Percentiles rank a stretch among this genome's conserved stretches.
Conservation (phyloP, 768 basidiomycete species). For the Boletus vermiculosoides region DNA sequence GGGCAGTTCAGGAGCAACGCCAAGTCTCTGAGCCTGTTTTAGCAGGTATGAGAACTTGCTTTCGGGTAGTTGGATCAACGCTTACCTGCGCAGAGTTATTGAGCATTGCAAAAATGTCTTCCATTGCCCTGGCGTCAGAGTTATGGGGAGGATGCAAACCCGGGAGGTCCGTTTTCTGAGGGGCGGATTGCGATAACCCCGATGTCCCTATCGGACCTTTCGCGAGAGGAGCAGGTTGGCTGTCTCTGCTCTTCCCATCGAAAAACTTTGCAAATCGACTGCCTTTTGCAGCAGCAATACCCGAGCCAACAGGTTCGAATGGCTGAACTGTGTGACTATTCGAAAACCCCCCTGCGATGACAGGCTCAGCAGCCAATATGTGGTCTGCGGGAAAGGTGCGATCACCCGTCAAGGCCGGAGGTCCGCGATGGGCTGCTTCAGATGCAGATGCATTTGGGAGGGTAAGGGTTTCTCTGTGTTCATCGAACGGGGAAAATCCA, state of each 20-base stretch:
- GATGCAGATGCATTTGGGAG: slow-evolving; percentile 12
- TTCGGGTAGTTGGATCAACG: neutral
- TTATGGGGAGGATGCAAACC: slow-evolving; percentile 38
- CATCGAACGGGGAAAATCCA: slow-evolving; percentile 61
- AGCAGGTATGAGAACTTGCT: slow-evolving; percentile 7
- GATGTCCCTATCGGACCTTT: slow-evolving; percentile 42
- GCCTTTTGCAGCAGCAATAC: slow-evolving; percentile 59
- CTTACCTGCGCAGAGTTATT: slow-evolving; percentile 73
- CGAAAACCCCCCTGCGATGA: slow-evolving; percentile 16
- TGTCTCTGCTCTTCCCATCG: slow-evolving; percentile 63
- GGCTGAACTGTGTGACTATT: slow-evolving; percentile 14
- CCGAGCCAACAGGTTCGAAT: slow-evolving; percentile 37
- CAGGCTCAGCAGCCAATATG: slow-evolving; percentile 12
- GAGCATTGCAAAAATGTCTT: slow-evolving; percentile 80
- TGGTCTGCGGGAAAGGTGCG: slow-evolving; percentile 29
- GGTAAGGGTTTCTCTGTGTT: slow-evolving; percentile 25
- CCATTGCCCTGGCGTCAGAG: slow-evolving; percentile 62
- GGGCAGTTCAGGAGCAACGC: slow-evolving; percentile 23
- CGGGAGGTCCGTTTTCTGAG: slow-evolving; percentile 46
- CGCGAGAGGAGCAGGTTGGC: slow-evolving; percentile 27
- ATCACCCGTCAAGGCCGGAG: slow-evolving; percentile 19
- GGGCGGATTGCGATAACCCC: slow-evolving; percentile 45
- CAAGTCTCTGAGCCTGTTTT: slow-evolving; percentile 30
- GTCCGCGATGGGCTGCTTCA: slow-evolving; percentile 22
- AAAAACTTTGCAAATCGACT: slow-evolving; percentile 89